These are phyloP conservation scores for Alternaria dauci DNA, from an alignment of 2,329 filamentous ascomycete genomes.

Conservation along the genomic window DNA sequence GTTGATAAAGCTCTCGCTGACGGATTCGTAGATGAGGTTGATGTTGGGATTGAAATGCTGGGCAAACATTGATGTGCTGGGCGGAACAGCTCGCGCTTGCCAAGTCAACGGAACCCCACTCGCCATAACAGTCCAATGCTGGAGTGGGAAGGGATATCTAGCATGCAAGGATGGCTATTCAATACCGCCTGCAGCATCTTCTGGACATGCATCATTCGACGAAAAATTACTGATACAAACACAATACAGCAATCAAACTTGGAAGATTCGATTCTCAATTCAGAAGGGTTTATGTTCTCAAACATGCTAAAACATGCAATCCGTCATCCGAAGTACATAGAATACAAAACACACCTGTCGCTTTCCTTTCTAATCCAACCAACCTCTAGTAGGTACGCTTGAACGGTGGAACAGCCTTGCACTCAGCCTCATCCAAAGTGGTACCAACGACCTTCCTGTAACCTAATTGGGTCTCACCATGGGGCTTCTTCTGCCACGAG, in stretches of 20 bases:
- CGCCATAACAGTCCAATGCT: not conserved
- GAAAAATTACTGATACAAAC: not conserved
- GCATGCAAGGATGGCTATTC: not conserved
- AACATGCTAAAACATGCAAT: conserved; percentile 22
- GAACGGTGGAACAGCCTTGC: conserved; percentile 95
- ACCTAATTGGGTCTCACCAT: conserved; percentile 83
- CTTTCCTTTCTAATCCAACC: conserved; percentile 2
- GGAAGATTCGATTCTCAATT: conserved; percentile 3
- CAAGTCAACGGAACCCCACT: not conserved
- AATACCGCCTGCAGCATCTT: not conserved
- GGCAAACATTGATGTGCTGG: not conserved
- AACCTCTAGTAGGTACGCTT: conserved; percentile 82
- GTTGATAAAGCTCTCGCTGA: not conserved
- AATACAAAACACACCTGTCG: conserved; percentile 36
- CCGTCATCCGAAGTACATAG: conserved; percentile 48
- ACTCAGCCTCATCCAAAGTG: conserved; percentile 94
- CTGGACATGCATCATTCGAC: not conserved
- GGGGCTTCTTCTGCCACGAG: conserved; percentile 91
- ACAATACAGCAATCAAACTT: not conserved
- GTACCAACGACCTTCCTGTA: conserved; percentile 84
- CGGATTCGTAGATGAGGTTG: not conserved
- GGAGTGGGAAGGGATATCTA: not conserved
- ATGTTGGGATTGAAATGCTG: not conserved
- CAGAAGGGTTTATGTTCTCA: conserved; percentile 2
- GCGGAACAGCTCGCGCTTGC: not conserved